Evolutionary conservation across 768 basidiomycete genomes (phyloP).

Genomic region (Tricholoma hemisulphureum): DNA sequence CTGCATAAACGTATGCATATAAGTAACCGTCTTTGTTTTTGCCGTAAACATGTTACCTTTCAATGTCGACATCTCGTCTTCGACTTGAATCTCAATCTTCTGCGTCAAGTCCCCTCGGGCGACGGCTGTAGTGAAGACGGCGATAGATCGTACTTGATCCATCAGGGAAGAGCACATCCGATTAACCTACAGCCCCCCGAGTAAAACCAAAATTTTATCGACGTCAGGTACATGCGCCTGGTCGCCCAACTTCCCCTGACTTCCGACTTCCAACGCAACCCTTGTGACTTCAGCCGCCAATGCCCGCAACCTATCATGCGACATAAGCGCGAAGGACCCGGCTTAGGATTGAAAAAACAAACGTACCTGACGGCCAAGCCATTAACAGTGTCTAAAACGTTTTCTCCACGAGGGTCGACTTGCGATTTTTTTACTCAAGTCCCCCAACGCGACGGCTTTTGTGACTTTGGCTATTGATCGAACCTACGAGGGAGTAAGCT

Average conservation of each 20-base stretch:
- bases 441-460: conserved; percentile 89
- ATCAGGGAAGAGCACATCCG: conserved; percentile 80
- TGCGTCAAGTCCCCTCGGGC: conserved; percentile 87
- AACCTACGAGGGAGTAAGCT: conserved; percentile 38
- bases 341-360: background rate
- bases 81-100: conserved; percentile 48
- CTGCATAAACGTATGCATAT: conserved; percentile 18
- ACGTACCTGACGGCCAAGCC: conserved; percentile 40
- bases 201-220: conserved; percentile 31
- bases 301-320: conserved; percentile 42
- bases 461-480: conserved; percentile 91
- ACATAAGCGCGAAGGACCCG: conserved; percentile 23
- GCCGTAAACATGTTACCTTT: conserved; percentile 44
- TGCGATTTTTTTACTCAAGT: conserved; percentile 89
- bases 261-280: conserved; percentile 83
- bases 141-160: conserved; percentile 80
- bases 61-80: conserved; percentile 82
- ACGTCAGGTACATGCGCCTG: conserved; percentile 88
- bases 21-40: too few species aligned
- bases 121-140: conserved; percentile 84
- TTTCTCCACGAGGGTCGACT: conserved; percentile 88
- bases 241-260: conserved; percentile 85
- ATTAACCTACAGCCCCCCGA: conserved; percentile 49
- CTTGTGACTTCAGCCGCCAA: conserved; percentile 82
- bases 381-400: conserved; percentile 71